These are phyloP conservation scores for Penicillium manginii DNA, from an alignment of 495 filamentous ascomycete genomes.

Conservation along the genomic window DNA sequence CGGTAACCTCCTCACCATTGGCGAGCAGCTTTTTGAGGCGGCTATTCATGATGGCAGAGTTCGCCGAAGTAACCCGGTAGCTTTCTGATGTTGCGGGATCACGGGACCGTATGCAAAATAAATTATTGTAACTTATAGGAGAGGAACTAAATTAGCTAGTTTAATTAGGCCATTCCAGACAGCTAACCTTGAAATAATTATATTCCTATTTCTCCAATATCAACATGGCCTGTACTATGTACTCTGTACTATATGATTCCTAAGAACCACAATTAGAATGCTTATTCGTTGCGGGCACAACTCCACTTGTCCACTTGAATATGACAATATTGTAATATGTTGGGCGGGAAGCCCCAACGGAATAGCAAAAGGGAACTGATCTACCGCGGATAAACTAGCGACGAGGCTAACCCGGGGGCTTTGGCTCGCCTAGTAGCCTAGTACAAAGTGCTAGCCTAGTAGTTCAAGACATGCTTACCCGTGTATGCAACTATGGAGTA, in stretches of 20 bases:
- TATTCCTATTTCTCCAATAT: too few species aligned
- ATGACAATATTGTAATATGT: too few species aligned
- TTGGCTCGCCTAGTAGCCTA: not conserved
- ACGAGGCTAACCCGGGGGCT: constrained; percentile 2
- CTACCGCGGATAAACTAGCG: constrained; percentile 18
- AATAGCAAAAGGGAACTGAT: constrained; percentile 22
- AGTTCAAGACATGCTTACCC: too few species aligned
- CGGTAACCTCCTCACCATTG: constrained; percentile 50
- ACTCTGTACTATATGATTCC: too few species aligned
- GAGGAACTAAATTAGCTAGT: too few species aligned
- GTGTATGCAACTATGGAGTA: too few species aligned
- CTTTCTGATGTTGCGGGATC: not conserved
- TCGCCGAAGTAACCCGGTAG: not conserved
- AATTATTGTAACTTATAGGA: too few species aligned
- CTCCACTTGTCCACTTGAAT: too few species aligned
- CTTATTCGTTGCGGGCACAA: too few species aligned
- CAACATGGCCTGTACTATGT: too few species aligned
- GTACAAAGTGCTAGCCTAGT: not conserved
- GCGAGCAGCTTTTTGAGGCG: constrained; percentile 20
- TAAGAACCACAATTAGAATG: not conserved
- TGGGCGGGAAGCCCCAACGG: constrained; percentile 27
- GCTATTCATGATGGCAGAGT: constrained; percentile 6
- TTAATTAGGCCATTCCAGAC: too few species aligned
- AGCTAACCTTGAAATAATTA: too few species aligned
- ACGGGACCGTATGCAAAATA: not conserved